Base-by-base conservation (phyloP, 306 rosid genomes). In the Prinsepia uniflora region DNA sequence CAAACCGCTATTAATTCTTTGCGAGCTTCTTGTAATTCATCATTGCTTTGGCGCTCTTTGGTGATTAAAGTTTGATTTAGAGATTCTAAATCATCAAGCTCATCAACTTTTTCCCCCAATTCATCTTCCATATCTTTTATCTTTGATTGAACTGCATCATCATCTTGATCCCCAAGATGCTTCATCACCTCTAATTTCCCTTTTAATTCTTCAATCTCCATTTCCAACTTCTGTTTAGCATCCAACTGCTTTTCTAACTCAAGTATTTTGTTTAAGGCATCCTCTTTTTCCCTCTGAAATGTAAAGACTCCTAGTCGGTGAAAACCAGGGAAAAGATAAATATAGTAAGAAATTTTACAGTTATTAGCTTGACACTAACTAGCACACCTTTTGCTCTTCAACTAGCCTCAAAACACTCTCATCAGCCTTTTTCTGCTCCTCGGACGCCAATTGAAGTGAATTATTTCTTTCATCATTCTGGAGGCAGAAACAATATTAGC, bases 91-190 rank as follows among this genome's bases (percentile, higher is more conserved):
- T 43, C 66, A 0, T 84, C 88, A 68, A 90, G 81, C 76, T 75
- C 73, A 0, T 87, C 99, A 66, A 63, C 34, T 79, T 94, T 90
- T 14, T 82, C 80, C 68, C 36, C 42, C 71, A 94, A 70, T 66
- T 89, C 89, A 13, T 82, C 80, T 22, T 78, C 78, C 99, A 94
- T 91, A 66, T 86, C 96, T 79, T 89, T 78, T 83, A 94, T 89
- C 81, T 86, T 94, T 63, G 76, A 69, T 80, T 89, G 85, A 50
- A 94, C 81, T 18, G 96, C 92, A 66, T 74, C 86, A 81, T 94
- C 99, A 86, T 92, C 96, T 81, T 78, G 85, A 71, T 94, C 90
- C 72, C 85, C 99, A 57, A 90, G 96, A 89, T 94, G 97, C 84
- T 84, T 87, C 97, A 91, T 87, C 72, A 94, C 99, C 79, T 90